These are phyloP conservation scores for Purshia tridentata DNA, from an alignment of 306 rosid species.

Conservation along the genomic window DNA sequence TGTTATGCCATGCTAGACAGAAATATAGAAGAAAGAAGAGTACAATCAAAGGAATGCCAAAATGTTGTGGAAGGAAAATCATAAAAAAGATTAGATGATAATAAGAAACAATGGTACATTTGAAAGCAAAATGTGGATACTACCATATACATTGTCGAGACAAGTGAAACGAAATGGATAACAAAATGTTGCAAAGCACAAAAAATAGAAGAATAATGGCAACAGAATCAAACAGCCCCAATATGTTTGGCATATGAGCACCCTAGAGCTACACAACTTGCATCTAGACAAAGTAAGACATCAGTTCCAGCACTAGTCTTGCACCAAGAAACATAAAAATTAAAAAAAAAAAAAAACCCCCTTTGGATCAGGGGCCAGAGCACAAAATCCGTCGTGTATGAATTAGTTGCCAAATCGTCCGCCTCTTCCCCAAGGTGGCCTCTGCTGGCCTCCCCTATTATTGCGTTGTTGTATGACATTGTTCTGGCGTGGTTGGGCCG, in stretches of 20 bases:
- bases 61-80: no score
- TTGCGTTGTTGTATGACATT: constrained; percentile 38
- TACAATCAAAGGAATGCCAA: no score
- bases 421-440: constrained; percentile 70
- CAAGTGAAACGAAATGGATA: background rate
- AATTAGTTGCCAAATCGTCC: constrained; percentile 59
- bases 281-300: background rate
- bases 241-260: background rate
- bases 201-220: background rate
- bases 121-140: background rate
- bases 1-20: no score
- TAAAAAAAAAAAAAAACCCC: no score
- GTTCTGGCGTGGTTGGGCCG: constrained; percentile 47
- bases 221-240: background rate
- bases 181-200: background rate
- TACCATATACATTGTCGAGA: background rate
- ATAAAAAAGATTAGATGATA: no score
- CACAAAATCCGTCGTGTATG: background rate
- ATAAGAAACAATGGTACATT: background rate
- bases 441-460: constrained; percentile 47
- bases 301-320: background rate
- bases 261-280: constrained; percentile 1
- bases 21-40: no score
- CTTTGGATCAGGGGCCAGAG: no score
- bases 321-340: background rate